Evolutionary conservation across 805 yeast species (phyloP).

Genomic region (Ogataea salicorniae): DNA sequence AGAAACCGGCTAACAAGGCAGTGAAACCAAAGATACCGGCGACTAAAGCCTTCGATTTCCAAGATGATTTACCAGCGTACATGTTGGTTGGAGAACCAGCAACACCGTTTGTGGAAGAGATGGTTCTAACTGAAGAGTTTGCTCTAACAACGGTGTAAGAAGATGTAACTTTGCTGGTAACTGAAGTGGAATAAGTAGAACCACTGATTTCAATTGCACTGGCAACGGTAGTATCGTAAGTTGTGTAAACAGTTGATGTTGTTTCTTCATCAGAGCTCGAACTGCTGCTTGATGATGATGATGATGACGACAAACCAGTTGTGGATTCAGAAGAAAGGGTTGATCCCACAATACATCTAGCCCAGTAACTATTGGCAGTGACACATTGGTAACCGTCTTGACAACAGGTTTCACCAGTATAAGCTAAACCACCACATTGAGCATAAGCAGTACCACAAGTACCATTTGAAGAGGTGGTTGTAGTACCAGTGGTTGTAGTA

Average conservation of each 20-base stretch:
- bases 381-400: conserved; percentile 21
- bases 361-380: conserved; percentile 25
- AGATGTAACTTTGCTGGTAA: conserved; percentile 13
- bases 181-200: conserved; percentile 8
- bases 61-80: conserved; percentile 7
- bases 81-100: conserved; percentile 3
- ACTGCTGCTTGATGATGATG: neutral
- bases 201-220: conserved; percentile 10
- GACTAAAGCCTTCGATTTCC: conserved; percentile 20
- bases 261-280: neutral
- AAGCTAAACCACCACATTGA: conserved; percentile 29
- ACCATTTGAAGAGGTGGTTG: conserved; percentile 7
- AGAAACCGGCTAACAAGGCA: conserved; percentile 17
- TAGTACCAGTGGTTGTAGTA: conserved; percentile 1
- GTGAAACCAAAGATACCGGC: conserved; percentile 19
- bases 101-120: conserved; percentile 16
- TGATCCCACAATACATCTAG: conserved; percentile 24
- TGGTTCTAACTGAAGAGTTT: conserved; percentile 14
- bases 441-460: conserved; percentile 24
- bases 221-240: conserved; percentile 9
- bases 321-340: conserved; percentile 11
- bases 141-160: conserved; percentile 13
- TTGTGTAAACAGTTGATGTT: conserved; percentile 12
- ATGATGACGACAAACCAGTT: neutral
- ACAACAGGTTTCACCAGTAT: conserved; percentile 25